These are phyloP conservation scores for Entomortierella beljakovae DNA, from an alignment of 192 early-diverging fungal species.

Conservation along the genomic window DNA sequence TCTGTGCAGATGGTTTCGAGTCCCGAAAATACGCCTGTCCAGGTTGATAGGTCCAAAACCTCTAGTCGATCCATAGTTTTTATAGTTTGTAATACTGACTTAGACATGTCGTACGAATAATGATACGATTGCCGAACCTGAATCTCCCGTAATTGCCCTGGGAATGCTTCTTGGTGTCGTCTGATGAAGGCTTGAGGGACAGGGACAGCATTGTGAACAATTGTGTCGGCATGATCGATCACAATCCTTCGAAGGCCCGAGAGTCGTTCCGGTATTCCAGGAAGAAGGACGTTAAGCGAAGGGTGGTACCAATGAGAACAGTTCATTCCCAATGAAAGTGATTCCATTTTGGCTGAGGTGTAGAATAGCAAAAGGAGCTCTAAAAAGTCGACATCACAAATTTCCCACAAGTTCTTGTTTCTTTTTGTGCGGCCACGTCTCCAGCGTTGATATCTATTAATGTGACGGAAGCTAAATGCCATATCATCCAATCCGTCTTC, in stretches of 20 bases:
- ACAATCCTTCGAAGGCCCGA: slow-evolving; percentile 33
- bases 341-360: slow-evolving; percentile 22
- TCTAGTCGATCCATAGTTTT: slow-evolving; percentile 31
- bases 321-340: slow-evolving; percentile 33
- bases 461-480: background rate
- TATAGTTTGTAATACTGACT: slow-evolving; percentile 36
- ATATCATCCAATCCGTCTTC: slow-evolving; percentile 7
- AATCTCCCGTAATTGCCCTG: slow-evolving; percentile 38
- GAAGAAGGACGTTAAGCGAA: slow-evolving; percentile 27
- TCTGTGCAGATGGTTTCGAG: slow-evolving; percentile 31
- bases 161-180: slow-evolving; percentile 36
- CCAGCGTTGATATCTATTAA: slow-evolving; percentile 16
- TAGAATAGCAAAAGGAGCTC: slow-evolving; percentile 29
- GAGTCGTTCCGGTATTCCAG: slow-evolving; percentile 29
- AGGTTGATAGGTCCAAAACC: slow-evolving; percentile 33
- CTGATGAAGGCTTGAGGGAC: slow-evolving; percentile 31
- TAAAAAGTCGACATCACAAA: slow-evolving; percentile 26
- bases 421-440: slow-evolving; percentile 16
- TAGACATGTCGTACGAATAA: slow-evolving; percentile 45
- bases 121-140: slow-evolving; percentile 37
- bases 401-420: slow-evolving; percentile 31
- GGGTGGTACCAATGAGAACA: slow-evolving; percentile 45
- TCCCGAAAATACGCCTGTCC: slow-evolving; percentile 38
- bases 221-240: slow-evolving; percentile 34
- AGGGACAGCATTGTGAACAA: slow-evolving; percentile 12